Base-by-base conservation (phyloP, 805 yeast genomes). In the Lipomyces mesembrius region DNA sequence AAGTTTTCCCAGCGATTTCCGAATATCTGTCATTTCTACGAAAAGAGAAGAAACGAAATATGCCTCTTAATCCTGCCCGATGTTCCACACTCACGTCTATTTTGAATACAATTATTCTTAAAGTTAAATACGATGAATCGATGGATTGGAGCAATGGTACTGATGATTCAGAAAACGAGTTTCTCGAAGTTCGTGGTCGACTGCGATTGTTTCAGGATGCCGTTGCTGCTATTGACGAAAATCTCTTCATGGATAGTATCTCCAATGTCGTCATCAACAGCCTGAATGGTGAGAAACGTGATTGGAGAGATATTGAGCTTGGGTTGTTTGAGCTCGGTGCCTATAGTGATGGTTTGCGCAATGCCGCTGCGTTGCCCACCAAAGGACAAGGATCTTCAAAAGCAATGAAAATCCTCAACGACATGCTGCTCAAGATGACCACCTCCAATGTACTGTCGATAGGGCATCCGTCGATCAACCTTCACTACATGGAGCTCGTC, bases 261-360 rank as follows among this genome's bases (percentile, higher is more conserved):
- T 84, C 90, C 2, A 76, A 79, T n/a, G 84, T 91, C 58, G 87
- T 91, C 61, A 82, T 86, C 73, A 78, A 82, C 71, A 80, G 84
- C 22, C 72, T 84, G 67, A 70, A 74, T 25, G 64, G 67, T 2
- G 72, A 74, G 70, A 68, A 63, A 35, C 62, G 66, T 12, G 63
- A 87, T 70, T 93, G 98, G 98, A 85, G 92, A 75, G 85, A 84
- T 34, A 82, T 91, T 52, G 99, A 95, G 78, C 82, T 95, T 70
- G 98, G 97, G 2, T 80, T 95, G 61, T 92, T 83, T 76, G 96
- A 93, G 78, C 83, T 95, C 74, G 85, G 87, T 62, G 89, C 88
- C 71, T 87, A 88, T 71, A 87, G 92, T 60, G 98, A 94, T 68
- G 85, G 90, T 64, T 81, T 93, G 65, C 86, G 91, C 77, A 90